Evolutionary conservation across 176 grass and related monocot genomes (phyloP).

Genomic region (Puya raimondii): DNA sequence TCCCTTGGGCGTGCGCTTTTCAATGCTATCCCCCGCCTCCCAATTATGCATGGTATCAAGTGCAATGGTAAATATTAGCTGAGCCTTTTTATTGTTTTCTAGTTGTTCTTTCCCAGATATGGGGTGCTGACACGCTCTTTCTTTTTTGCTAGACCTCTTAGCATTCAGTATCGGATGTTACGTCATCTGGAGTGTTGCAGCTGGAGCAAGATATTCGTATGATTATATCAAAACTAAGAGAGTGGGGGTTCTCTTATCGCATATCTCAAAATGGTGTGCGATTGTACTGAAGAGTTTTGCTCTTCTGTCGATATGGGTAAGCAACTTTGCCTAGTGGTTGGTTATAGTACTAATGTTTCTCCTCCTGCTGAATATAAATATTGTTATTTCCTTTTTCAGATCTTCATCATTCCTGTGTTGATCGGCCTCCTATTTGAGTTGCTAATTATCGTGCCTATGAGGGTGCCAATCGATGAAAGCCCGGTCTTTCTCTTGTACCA

Average conservation of each 20-base stretch:
- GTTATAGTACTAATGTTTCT: neutral
- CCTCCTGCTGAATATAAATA: conserved; percentile 10
- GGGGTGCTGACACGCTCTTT: conserved; percentile 14
- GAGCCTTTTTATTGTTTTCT: neutral
- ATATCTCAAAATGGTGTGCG: conserved; percentile 75
- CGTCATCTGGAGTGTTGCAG: conserved; percentile 67
- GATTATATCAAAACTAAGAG: conserved; percentile 69
- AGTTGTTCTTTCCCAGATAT: neutral
- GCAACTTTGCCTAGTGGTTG: conserved; percentile 1
- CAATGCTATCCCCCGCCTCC: conserved; percentile 77
- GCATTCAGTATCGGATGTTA: conserved; percentile 96
- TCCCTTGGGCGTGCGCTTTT: conserved; percentile 81
- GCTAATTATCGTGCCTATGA: conserved; percentile 91
- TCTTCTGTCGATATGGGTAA: conserved; percentile 62
- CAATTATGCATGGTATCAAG: conserved; percentile 89
- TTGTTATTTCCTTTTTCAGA: conserved; percentile 34
- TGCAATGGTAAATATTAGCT: conserved; percentile 70
- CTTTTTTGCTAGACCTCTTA: conserved; percentile 38
- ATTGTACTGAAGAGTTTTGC: conserved; percentile 64
- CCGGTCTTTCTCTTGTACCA: conserved; percentile 92
- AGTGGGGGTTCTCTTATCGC: conserved; percentile 54
- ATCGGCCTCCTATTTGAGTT: conserved; percentile 95
- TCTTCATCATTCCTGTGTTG: conserved; percentile 85
- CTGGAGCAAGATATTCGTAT: conserved; percentile 71
- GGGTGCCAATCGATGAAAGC: conserved; percentile 96